Evolutionary conservation across 805 yeast genomes (phyloP), one percentile per base, ranked within the genome.

Genomic region (Metschnikowia vanudenii): DNA sequence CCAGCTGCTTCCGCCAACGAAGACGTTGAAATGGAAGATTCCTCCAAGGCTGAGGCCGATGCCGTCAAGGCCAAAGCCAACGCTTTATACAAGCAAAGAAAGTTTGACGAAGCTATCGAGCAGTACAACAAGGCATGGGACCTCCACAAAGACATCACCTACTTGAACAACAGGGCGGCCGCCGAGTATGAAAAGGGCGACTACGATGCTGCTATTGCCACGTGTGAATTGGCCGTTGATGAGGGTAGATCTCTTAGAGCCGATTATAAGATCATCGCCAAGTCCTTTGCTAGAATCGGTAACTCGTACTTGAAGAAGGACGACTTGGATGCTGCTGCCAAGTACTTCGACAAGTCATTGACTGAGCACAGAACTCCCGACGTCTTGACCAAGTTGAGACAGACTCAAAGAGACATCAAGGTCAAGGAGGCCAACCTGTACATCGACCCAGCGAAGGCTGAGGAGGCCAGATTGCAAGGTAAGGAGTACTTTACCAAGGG

Each of bases 341-440:
- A 82, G 61, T 79, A 59, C 65, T 92, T 87, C 62, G 92, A 91
- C 69, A 89, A 87, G 69, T 87, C 98, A 1, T 76, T 94, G 62
- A 94, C 98, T 38, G 99, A 94, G 74, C 97, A 90, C 72, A 84
- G 99, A 74, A 88, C 96, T 18, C 96, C 98, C 20, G 97, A 90
- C 48, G 88, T 88, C 22, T 77, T 94, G 59, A 82, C 81, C 58
- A 94, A 92, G 72, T 80, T 94, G 62, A 85, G 98, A 71, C 67
- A 82, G 14, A 77, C 96, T 32, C 97, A 94, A 71, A 89, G 88
- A 68, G 87, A 85, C 57, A 75, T 88, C 56, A 91, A 94, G 74
- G 76, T 74, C 47, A 76, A 78, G 62, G 97, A 90, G 69, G 80
- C 86, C 33, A 80, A 80, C 59, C 80, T 83, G 29, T 94, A 91